Conservation (phyloP, 2,329 filamentous ascomycete genomes). For the Alternaria atra region DNA sequence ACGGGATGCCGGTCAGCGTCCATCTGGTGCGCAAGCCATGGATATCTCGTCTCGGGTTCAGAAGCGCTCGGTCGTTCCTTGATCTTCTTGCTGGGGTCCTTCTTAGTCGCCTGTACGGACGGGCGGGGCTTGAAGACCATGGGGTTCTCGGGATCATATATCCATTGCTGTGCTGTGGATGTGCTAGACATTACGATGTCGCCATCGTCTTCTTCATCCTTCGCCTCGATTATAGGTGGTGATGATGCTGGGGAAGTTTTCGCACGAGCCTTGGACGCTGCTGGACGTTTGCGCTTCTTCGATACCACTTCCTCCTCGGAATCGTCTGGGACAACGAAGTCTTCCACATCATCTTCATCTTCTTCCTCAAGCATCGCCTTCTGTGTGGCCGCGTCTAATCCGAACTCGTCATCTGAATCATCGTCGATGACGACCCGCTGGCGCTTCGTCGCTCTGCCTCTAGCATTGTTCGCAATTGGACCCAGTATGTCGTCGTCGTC, state of each 20-base stretch:
- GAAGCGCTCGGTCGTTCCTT: slow-evolving; percentile 77
- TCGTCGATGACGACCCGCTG: slow-evolving; percentile 71
- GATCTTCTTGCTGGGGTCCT: slow-evolving; percentile 39
- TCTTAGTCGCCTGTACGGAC: slow-evolving; percentile 41
- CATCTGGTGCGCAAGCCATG: slow-evolving; percentile 85
- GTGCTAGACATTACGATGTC: slow-evolving; percentile 64
- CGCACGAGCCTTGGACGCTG: slow-evolving; percentile 69
- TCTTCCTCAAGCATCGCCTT: slow-evolving; percentile 65
- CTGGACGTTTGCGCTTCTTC: slow-evolving; percentile 74
- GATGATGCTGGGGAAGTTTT: slow-evolving; percentile 59
- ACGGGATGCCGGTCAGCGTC: slow-evolving; percentile 85
- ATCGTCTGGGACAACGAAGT: slow-evolving; percentile 88
- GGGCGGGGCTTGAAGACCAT: slow-evolving; percentile 61
- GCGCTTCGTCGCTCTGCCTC: slow-evolving; percentile 62
- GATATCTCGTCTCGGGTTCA: slow-evolving; percentile 85
- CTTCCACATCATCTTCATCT: slow-evolving; percentile 81
- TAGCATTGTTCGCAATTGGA: slow-evolving; percentile 58
- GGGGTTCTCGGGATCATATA: slow-evolving; percentile 69
- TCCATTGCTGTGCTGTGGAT: slow-evolving; percentile 86
- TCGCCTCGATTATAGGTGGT: slow-evolving; percentile 46
- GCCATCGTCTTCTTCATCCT: slow-evolving; percentile 62
- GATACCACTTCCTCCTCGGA: slow-evolving; percentile 73
- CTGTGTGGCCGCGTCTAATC: slow-evolving; percentile 65
- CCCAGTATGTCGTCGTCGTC: slow-evolving; percentile 75
- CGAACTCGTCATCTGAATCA: slow-evolving; percentile 72